These are phyloP conservation scores for Trapa incisa DNA, from an alignment of 345 rosid species.

Conservation along the genomic window DNA sequence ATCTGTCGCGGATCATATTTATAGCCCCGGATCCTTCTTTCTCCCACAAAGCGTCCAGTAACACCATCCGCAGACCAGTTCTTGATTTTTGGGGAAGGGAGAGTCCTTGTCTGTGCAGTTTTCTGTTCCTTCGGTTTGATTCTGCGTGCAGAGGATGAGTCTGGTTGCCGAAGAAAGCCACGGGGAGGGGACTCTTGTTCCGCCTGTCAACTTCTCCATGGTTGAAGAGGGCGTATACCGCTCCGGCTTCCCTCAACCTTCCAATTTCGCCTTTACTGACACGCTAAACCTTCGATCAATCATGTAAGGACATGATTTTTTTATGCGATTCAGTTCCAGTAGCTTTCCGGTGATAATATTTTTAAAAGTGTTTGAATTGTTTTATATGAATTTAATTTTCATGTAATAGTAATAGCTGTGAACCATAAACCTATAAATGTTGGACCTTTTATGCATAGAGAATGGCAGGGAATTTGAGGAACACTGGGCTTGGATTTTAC, in stretches of 20 bases:
- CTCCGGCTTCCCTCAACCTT: constrained; percentile 61
- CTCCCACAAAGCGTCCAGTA: not conserved
- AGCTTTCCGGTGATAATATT: not conserved
- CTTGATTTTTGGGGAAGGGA: not conserved
- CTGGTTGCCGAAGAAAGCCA: constrained; percentile 13
- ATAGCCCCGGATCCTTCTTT: not conserved
- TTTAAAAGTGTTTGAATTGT: not conserved
- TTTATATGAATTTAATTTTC: not conserved
- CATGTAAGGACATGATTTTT: constrained; percentile 26
- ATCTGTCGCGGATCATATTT: not conserved
- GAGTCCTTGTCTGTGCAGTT: not conserved
- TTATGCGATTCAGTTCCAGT: not conserved
- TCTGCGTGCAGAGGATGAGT: not conserved
- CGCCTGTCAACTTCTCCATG: constrained; percentile 66
- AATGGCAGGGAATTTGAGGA: not conserved
- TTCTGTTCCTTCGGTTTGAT: not conserved
- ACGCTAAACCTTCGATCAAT: constrained; percentile 56
- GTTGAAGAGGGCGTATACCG: constrained; percentile 62
- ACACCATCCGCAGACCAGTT: not conserved
- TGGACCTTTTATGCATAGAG: not conserved
- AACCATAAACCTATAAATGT: not conserved
- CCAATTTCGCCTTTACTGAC: constrained; percentile 52
- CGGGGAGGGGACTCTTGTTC: constrained; percentile 35
- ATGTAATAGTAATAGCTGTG: not conserved
- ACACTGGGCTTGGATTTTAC: not conserved